A percentile compares a stretch with the other conserved stretches of the same genome.
Conservation (phyloP, 768 basidiomycete genomes). For the Paxillus rubicundulus region DNA sequence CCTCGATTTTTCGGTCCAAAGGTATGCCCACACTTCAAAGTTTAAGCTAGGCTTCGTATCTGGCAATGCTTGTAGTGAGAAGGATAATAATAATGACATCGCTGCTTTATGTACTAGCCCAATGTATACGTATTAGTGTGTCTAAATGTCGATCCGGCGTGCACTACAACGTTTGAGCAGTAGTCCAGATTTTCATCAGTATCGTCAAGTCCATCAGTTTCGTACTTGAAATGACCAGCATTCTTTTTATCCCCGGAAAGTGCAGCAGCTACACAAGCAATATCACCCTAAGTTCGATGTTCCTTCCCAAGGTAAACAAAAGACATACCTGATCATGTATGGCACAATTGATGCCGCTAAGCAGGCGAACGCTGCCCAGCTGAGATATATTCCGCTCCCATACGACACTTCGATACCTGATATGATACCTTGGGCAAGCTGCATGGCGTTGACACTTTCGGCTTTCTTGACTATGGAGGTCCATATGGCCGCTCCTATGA, state of each 20-base stretch:
- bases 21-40: too few species aligned
- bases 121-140: neutral
- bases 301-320: neutral
- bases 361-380: conserved; percentile 74
- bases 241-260: conserved; percentile 60
- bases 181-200: conserved; percentile 4
- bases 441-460: conserved; percentile 53
- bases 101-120: neutral
- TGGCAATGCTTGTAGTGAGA: neutral
- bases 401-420: conserved; percentile 64
- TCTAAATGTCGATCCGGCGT: conserved; percentile 2
- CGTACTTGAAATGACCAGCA: conserved; percentile 29
- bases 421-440: conserved; percentile 40
- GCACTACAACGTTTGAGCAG: neutral
- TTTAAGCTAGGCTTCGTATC: too few species aligned
- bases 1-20: too few species aligned
- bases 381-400: conserved; percentile 61
- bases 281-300: neutral
- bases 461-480: conserved; percentile 68
- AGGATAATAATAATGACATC: conserved; percentile 15
- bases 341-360: conserved; percentile 65
- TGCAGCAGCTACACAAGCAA: conserved; percentile 63
- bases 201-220: conserved; percentile 16
- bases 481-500: conserved; percentile 76
- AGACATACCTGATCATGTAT: conserved; percentile 70